These are phyloP conservation scores for Micromonas commoda DNA, from an alignment of 139 green algal genomes.

Conservation along the genomic window DNA sequence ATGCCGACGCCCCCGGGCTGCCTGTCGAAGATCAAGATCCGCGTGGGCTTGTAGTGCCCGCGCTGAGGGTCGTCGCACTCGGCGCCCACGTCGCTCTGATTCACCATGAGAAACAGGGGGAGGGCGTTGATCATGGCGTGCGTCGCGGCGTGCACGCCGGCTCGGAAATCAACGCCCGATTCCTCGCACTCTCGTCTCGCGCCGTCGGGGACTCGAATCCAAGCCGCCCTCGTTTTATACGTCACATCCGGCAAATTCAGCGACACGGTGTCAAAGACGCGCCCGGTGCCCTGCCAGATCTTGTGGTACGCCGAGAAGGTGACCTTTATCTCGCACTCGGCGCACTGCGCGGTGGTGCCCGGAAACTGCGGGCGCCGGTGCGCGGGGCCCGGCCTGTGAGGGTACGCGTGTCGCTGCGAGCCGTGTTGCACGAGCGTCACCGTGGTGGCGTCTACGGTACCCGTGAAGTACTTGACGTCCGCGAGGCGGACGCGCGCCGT, in stretches of 20 bases:
- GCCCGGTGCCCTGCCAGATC: conserved; percentile 55
- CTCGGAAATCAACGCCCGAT: conserved; percentile 52
- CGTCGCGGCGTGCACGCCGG: conserved; percentile 73
- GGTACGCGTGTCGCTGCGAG: background rate
- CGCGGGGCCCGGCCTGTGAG: background rate
- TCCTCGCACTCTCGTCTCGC: conserved; percentile 38
- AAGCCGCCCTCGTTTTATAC: conserved; percentile 73
- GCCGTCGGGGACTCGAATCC: conserved; percentile 64
- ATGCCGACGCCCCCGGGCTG: conserved; percentile 81
- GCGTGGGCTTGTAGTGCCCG: conserved; percentile 71
- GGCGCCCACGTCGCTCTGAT: conserved; percentile 53
- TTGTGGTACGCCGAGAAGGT: conserved; percentile 71
- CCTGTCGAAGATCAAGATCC: conserved; percentile 86
- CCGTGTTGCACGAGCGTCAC: background rate
- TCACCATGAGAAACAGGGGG: conserved; percentile 68
- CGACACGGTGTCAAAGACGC: conserved; percentile 81
- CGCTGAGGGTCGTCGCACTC: conserved; percentile 71
- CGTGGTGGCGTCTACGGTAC: background rate
- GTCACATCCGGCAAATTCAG: conserved; percentile 77
- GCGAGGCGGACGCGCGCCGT: conserved; percentile 64
- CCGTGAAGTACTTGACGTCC: conserved; percentile 88
- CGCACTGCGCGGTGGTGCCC: conserved; percentile 40
- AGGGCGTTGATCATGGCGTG: conserved; percentile 86
- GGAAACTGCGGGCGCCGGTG: background rate
- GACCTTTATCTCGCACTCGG: conserved; percentile 52